Evolutionary conservation across 208 protist species (phyloP), one percentile per base, ranked within the genome.

Genomic region (Trypanosoma avium): DNA sequence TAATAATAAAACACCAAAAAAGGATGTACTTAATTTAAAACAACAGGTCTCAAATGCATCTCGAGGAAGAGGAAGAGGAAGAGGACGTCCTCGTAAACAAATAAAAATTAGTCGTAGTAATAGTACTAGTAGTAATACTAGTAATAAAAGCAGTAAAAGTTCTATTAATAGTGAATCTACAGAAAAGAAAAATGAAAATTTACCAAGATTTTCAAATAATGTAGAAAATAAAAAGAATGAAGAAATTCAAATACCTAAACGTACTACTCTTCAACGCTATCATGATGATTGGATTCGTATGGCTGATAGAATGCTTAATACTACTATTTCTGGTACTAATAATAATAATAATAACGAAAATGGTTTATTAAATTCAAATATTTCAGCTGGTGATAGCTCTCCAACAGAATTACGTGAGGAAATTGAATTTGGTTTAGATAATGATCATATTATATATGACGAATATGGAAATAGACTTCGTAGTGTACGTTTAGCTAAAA

Each of bases 391-490:
- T 50, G 22, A 5, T 22, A 15, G 21, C 15, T 64, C 30, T 17
- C 17, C 58, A 17, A 1, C 19, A 13, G 64, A 53, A 6, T 8
- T 33, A 5, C 13, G 17, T 27, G 19, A 58, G 10, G 24, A 55
- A 33, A 38, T 3, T 12, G 32, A 61, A 17, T 59, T 52, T 61
- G 63, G 63, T 7, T 38, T 72, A 21, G 13, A 30, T 12, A 64
- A 7, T 19, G 63, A 62, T 42, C 40, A 36, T 21, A 26, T 61
- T 22, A 58, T 66, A 66, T 83, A 75, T 38, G 87, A 93, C 43
- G 76, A 75, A 35, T 84, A 75, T 36, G 87, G 87, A 58, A 90
- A 88, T 58, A 76, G 81, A 4, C 70, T 93, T 10, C 87, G 87
- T 66, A 94, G 87, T 58, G 80, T 82, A 13, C 84, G 87, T 1